Base-by-base conservation (phyloP, 164 flowering plant genomes). In the Nymphaea colorata region DNA sequence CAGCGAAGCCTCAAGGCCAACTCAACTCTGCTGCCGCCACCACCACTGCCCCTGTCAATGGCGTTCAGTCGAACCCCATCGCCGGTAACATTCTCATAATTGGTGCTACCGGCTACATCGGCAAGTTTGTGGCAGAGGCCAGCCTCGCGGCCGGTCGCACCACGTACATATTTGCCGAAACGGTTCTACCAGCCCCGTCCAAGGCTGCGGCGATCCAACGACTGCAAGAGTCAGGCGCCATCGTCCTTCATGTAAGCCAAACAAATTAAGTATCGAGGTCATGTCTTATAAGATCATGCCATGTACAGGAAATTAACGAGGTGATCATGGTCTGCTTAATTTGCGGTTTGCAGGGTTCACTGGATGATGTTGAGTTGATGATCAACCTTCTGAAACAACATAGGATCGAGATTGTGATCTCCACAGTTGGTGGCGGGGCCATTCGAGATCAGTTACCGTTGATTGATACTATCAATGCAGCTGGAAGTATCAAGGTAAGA, bases 31-130 rank as follows among this genome's bases (percentile, higher is more conserved):
- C 36, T 1, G 36, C 36, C 36, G 36, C 36, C 36, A 25, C 36
- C 36, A 25, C 36, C 1, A 25, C 36, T 25, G 36, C 36, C 36
- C 36, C 1, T 1, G 36, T 1, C 36, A 25, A 25, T 25, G 36
- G 36, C 36, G 36, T 25, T 25, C 36, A 0, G 36, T 25, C 36
- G 36, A 25, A 25, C 36, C 36, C 36, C 36, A 25, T 25, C 36
- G 36, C 53, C 53, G 11, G 53, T 10, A 45, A 45, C 11, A 15
- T 61, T 42, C 81, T 86, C 15, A 68, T 86, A 17, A 72, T 68
- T 41, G 90, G 90, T 2, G 80, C 86, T 2, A 80, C 86, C 11
- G 91, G 91, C 15, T 82, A 83, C 76, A 85, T 87, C 25, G 89
- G 89, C 3, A 74, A 76, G 17, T 87, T 81, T 69, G 68, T 87